Evolutionary conservation across 257 asterid species (phyloP).

Genomic region (Anisodus tanguticus): DNA sequence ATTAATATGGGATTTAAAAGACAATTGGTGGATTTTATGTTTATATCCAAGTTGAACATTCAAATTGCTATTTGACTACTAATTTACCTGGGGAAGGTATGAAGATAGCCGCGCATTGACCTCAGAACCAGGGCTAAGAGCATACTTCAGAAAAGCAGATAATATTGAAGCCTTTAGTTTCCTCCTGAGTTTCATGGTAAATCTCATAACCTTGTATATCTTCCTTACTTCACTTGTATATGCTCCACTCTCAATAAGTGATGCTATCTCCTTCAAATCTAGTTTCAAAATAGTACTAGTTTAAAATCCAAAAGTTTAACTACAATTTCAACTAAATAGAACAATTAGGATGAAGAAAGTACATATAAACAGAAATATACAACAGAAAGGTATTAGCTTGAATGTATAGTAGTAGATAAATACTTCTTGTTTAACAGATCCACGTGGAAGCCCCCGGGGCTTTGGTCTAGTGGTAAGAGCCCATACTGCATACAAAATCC

Average conservation of each 20-base stretch:
- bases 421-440: neutral
- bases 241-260: conserved; percentile 77
- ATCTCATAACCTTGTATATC: conserved; percentile 69
- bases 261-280: conserved; percentile 76
- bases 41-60: neutral
- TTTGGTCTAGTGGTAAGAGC: neutral
- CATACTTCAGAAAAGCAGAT: conserved; percentile 60
- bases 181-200: conserved; percentile 72
- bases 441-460: neutral
- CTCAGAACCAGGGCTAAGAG: conserved; percentile 69
- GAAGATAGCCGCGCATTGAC: conserved; percentile 63
- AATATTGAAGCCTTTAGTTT: conserved; percentile 54
- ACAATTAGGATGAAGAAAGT: neutral
- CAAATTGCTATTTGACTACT: neutral
- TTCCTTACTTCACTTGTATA: conserved; percentile 70
- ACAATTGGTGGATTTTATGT: neutral
- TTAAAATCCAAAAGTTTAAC: neutral
- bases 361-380: neutral
- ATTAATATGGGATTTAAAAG: too few species aligned
- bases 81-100: conserved; percentile 57
- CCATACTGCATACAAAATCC: too few species aligned
- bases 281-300: conserved; percentile 1
- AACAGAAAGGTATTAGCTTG: neutral
- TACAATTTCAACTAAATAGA: neutral
- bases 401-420: too few species aligned